A percentile compares a stretch with the other conserved stretches of the same genome.
Evolutionary conservation across 164 flowering plant species (phyloP).

Genomic region (Sedum album): DNA sequence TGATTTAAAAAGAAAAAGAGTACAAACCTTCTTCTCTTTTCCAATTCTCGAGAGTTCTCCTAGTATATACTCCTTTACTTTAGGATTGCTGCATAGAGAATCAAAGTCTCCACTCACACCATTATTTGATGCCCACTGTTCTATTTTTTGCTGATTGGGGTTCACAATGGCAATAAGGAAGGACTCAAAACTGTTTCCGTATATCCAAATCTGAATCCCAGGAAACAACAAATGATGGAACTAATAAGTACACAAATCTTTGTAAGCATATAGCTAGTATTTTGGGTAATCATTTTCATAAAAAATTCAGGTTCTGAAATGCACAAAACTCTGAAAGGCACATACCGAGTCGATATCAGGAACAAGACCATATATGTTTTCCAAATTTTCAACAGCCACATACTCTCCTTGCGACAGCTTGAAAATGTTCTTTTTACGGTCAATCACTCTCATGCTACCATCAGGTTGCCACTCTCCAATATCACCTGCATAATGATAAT

Average conservation of each 20-base stretch:
- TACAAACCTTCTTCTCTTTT: constrained; percentile 76
- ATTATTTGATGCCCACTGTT: constrained; percentile 59
- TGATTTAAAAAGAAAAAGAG: not conserved
- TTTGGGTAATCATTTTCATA: too few relatives aligned
- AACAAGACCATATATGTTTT: constrained; percentile 63
- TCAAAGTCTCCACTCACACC: constrained; percentile 58
- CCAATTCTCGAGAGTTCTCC: constrained; percentile 67
- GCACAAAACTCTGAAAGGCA: too few relatives aligned
- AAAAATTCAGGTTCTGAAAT: too few relatives aligned
- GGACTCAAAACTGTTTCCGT: constrained; percentile 91
- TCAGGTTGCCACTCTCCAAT: constrained; percentile 94
- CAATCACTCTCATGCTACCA: constrained; percentile 93
- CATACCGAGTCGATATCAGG: constrained; percentile 69
- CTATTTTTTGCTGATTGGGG: constrained; percentile 64
- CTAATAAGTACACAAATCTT: not conserved
- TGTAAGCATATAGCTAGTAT: not conserved
- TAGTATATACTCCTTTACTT: constrained; percentile 61
- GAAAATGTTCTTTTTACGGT: constrained; percentile 93
- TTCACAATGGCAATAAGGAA: constrained; percentile 81
- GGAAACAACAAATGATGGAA: not conserved
- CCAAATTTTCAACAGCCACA: constrained; percentile 93
- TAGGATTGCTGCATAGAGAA: constrained; percentile 65
- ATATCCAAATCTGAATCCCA: constrained; percentile 80
- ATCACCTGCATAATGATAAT: constrained; percentile 51
- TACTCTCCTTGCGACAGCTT: constrained; percentile 99